These are phyloP conservation scores for Infundibulicybe gibba DNA, from an alignment of 768 basidiomycete species.

Conservation along the genomic window DNA sequence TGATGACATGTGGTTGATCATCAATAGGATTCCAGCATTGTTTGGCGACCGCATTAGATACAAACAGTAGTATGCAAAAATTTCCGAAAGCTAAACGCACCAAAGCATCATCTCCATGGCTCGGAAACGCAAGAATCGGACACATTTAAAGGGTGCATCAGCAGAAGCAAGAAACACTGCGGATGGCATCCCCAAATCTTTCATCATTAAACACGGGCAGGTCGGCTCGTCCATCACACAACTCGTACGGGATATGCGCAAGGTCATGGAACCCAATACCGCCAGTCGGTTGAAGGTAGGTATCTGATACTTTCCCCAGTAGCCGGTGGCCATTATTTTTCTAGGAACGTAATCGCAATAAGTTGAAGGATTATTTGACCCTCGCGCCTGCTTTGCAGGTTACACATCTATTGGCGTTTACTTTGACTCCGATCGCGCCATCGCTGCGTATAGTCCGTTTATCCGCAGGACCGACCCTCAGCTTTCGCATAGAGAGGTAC, in stretches of 20 bases:
- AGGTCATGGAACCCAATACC: conserved; percentile 98
- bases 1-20: too few relatives aligned
- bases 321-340: conserved; percentile 4
- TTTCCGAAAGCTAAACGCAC: conserved; percentile 1
- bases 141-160: conserved; percentile 65
- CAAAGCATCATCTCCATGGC: conserved; percentile 62
- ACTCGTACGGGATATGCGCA: conserved; percentile 89
- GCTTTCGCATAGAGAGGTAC: conserved; percentile 90
- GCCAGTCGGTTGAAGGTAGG: conserved; percentile 84
- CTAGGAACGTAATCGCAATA: conserved; percentile 88
- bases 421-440: conserved; percentile 80
- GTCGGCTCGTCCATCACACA: conserved; percentile 85
- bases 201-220: conserved; percentile 94
- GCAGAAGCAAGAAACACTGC: conserved; percentile 21
- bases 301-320: neutral
- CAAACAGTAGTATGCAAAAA: conserved; percentile 13
- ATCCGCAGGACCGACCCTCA: conserved; percentile 89
- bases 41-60: conserved; percentile 14
- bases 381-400: conserved; percentile 90
- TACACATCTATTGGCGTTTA: conserved; percentile 91
- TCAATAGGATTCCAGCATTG: too few relatives aligned
- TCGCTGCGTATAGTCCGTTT: conserved; percentile 84
- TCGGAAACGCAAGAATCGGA: conserved; percentile 74
- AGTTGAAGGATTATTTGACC: conserved; percentile 89
- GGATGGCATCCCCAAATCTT: conserved; percentile 73